Evolutionary conservation across 1,139 yeast species (phyloP).

Genomic region (Kurtzmaniella quercitrusa): DNA sequence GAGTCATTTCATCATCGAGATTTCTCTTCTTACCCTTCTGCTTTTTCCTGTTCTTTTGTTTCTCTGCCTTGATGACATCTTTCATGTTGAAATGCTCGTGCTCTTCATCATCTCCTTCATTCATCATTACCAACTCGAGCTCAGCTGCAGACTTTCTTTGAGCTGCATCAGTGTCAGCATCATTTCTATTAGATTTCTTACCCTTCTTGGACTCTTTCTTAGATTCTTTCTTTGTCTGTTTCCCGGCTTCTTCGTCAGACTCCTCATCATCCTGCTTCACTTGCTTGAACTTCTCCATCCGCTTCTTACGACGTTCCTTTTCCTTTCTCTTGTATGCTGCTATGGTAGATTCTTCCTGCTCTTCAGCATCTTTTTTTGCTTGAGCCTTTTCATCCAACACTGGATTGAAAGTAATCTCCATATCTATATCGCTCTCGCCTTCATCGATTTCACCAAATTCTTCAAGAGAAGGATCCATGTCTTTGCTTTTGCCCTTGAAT

Average conservation of each 20-base stretch:
- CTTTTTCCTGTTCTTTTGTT: constrained; percentile 51
- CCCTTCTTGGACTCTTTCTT: constrained; percentile 12
- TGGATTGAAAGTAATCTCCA: constrained; percentile 95
- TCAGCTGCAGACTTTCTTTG: constrained; percentile 53
- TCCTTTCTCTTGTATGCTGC: constrained; percentile 84
- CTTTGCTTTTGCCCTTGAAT: constrained; percentile 29
- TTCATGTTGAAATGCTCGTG: constrained; percentile 73
- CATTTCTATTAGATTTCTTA: constrained; percentile 17
- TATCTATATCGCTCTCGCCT: constrained; percentile 70
- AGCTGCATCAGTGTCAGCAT: constrained; percentile 24
- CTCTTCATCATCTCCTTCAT: constrained; percentile 40
- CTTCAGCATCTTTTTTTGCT: constrained; percentile 25
- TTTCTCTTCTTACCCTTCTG: constrained; percentile 37
- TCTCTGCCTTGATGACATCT: constrained; percentile 70
- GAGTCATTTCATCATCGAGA: constrained; percentile 37
- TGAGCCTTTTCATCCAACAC: constrained; percentile 55
- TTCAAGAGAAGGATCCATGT: constrained; percentile 13
- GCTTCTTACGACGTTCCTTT: constrained; percentile 82
- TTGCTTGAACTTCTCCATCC: constrained; percentile 70
- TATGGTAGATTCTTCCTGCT: constrained; percentile 69
- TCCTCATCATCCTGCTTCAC: constrained; percentile 42
- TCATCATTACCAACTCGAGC: constrained; percentile 70
- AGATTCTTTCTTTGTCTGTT: constrained; percentile 11
- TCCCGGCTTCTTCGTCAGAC: constrained; percentile 24
- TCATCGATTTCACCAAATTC: constrained; percentile 23